Percentiles rank a stretch among this genome's conserved stretches.
phyloP scores from a whole-genome alignment of 192 early-diverging fungal species.

The Mycoemilia scoparia region DNA sequence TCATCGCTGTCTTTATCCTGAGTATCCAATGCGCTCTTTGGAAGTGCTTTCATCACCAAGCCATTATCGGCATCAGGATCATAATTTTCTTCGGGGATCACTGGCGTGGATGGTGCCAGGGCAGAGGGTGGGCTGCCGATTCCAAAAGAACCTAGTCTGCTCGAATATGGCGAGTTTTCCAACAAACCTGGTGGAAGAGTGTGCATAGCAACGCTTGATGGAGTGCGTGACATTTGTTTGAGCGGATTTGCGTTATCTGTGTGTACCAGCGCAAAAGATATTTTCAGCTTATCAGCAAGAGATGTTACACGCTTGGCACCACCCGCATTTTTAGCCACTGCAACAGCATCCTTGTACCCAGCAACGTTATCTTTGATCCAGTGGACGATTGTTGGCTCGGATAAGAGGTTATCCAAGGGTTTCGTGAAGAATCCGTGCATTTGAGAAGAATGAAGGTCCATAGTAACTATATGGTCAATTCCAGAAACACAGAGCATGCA shows the following conservation, averaged over 20 bases:
- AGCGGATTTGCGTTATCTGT: conserved; percentile 46
- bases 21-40: no score
- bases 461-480: conserved; percentile 95
- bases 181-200: conserved; percentile 30
- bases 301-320: conserved; percentile 91
- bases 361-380: conserved; percentile 68
- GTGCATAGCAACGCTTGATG: conserved; percentile 29
- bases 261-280: conserved; percentile 95
- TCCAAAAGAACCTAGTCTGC: no score
- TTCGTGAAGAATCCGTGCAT: conserved; percentile 93
- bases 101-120: no score
- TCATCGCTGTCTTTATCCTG: no score
- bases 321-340: conserved; percentile 90
- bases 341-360: conserved; percentile 35
- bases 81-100: no score
- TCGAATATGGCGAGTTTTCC: no score
- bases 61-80: no score
- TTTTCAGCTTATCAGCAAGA: conserved; percentile 79
- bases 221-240: conserved; percentile 28
- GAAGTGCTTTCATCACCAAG: no score
- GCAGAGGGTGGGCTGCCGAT: no score
- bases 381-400: conserved; percentile 73
- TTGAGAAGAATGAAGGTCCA: conserved; percentile 89
- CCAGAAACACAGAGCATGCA: conserved; percentile 88
- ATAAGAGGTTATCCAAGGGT: conserved; percentile 87